Percentiles rank a stretch among this genome's conserved stretches.
These are phyloP conservation scores for Stagonosporopsis vannaccii DNA, from an alignment of 2,329 filamentous ascomycete genomes.

Conservation along the genomic window DNA sequence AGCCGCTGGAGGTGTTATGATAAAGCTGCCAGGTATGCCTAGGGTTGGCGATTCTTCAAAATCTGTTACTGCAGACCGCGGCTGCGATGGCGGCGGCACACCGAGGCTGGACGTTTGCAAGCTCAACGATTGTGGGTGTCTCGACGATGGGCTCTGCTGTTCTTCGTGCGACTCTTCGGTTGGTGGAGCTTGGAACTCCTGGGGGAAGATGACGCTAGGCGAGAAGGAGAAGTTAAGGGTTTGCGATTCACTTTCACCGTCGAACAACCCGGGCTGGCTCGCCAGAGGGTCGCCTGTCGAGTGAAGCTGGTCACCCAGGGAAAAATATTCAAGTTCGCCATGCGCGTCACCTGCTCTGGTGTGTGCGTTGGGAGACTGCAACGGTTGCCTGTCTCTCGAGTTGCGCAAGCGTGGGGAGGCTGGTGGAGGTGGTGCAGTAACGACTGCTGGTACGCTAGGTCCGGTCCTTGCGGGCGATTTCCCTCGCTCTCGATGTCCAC, in stretches of 20 bases:
- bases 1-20: conserved; percentile 38
- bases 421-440: conserved; percentile 39
- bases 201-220: conserved; percentile 10
- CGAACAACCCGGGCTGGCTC: conserved; percentile 8
- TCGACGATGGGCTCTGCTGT: conserved; percentile 5
- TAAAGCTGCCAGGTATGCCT: conserved; percentile 71
- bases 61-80: conserved; percentile 49
- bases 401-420: conserved; percentile 46
- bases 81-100: conserved; percentile 39
- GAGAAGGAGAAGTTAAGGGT: conserved; percentile 20
- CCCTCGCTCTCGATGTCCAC: conserved; percentile 41
- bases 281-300: conserved; percentile 6
- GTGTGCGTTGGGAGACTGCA: conserved; percentile 35
- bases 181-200: conserved; percentile 11
- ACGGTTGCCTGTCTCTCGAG: conserved; percentile 42
- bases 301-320: conserved; percentile 15
- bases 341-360: conserved; percentile 24
- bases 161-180: conserved; percentile 5
- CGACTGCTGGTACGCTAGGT: conserved; percentile 40
- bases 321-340: conserved; percentile 37
- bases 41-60: conserved; percentile 71
- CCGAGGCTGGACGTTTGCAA: conserved; percentile 38
- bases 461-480: conserved; percentile 38
- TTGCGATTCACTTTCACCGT: conserved; percentile 21
- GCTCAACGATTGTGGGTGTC: conserved; percentile 32